phyloP scores from a whole-genome alignment of 2,329 filamentous ascomycete species.

The Drechslerella stenobrocha region DNA sequence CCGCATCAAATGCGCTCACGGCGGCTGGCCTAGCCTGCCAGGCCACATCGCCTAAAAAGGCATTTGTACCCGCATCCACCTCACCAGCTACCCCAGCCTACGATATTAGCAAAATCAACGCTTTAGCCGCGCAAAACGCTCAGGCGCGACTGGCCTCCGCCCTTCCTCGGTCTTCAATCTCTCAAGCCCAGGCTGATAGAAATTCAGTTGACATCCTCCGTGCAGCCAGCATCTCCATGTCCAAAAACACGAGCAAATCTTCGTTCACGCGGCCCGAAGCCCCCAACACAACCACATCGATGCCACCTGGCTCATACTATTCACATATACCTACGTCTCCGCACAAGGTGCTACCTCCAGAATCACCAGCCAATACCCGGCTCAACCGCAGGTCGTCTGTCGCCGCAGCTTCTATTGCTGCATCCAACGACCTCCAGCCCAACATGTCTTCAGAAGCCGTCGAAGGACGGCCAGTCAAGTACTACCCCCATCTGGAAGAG shows the following conservation, averaged over 20 bases:
- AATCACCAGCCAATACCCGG: neutral
- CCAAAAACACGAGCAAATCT: slow-evolving; percentile 38
- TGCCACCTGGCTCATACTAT: slow-evolving; percentile 35
- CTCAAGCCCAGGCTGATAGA: slow-evolving; percentile 28
- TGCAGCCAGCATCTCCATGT: slow-evolving; percentile 33
- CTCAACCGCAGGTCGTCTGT: slow-evolving; percentile 21
- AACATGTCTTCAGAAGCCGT: slow-evolving; percentile 19
- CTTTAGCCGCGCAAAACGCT: slow-evolving; percentile 36
- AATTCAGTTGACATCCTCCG: slow-evolving; percentile 39
- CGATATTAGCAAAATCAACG: slow-evolving; percentile 45
- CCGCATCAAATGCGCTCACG: slow-evolving; percentile 29
- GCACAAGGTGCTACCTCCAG: slow-evolving; percentile 11
- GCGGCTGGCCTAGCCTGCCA: slow-evolving; percentile 30
- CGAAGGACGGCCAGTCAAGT: slow-evolving; percentile 19
- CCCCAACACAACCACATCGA: slow-evolving; percentile 9
- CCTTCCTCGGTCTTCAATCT: slow-evolving; percentile 10
- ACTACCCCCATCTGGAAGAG: slow-evolving; percentile 48
- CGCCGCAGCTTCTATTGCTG: slow-evolving; percentile 33
- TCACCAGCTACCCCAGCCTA: slow-evolving; percentile 29
- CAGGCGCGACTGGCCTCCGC: slow-evolving; percentile 32
- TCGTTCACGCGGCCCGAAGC: slow-evolving; percentile 7
- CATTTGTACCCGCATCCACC: slow-evolving; percentile 12
- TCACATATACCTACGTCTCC: slow-evolving; percentile 40
- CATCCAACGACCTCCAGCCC: slow-evolving; percentile 23
- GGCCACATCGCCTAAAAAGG: slow-evolving; percentile 14